phyloP scores from a whole-genome alignment of 495 filamentous ascomycete species.

The Tuber umbilicatum region DNA sequence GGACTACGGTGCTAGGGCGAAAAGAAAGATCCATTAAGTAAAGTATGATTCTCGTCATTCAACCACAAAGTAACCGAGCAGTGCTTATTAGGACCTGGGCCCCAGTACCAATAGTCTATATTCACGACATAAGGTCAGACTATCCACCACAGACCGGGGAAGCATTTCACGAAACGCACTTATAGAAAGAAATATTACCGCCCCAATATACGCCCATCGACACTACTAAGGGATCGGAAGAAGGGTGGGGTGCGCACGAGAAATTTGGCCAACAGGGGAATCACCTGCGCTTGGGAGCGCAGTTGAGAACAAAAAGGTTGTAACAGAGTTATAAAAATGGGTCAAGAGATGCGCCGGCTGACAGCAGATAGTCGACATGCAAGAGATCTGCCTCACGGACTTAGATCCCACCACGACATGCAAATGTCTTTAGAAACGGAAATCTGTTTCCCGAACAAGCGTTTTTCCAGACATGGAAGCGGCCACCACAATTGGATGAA shows the following conservation, averaged over 20 bases:
- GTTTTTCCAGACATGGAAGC: background rate
- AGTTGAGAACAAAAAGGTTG: background rate
- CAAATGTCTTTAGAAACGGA: background rate
- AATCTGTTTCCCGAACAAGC: background rate
- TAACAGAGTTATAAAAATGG: background rate
- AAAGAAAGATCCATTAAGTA: background rate
- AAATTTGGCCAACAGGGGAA: background rate
- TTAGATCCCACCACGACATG: background rate
- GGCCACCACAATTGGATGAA: background rate
- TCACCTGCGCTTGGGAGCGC: background rate
- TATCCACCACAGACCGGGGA: background rate
- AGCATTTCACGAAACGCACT: background rate
- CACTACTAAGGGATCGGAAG: background rate
- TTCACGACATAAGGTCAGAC: background rate
- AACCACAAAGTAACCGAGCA: background rate
- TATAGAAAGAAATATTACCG: background rate
- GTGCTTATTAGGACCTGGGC: background rate
- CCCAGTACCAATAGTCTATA: too few species aligned
- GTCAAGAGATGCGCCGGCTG: background rate
- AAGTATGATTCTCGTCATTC: background rate
- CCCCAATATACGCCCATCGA: background rate
- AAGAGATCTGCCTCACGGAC: background rate
- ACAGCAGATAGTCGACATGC: background rate
- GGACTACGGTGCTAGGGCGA: background rate
- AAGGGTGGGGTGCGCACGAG: background rate